These are phyloP conservation scores for Tetradesmus lagerheimii DNA, from an alignment of 139 green algal species.

Conservation along the genomic window DNA sequence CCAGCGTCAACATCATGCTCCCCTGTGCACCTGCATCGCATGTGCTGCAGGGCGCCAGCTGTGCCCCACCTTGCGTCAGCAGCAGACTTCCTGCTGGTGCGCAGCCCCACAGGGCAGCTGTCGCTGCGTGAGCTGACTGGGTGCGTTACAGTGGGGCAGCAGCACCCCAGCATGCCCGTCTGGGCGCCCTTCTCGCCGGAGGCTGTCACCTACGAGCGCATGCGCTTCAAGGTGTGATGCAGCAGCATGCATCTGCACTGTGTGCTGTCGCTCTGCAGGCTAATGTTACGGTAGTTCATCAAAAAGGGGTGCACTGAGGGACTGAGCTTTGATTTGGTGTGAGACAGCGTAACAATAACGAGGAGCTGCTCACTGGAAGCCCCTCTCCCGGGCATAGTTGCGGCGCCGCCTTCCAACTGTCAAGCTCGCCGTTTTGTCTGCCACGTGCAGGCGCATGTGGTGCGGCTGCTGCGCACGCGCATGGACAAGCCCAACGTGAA, in stretches of 20 bases:
- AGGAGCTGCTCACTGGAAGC: too few species aligned
- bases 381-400: too few species aligned
- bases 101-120: constrained; percentile 49
- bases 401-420: too few species aligned
- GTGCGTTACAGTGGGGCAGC: constrained; percentile 51
- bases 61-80: constrained; percentile 49
- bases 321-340: too few species aligned
- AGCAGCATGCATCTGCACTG: neutral
- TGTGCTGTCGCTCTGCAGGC: too few species aligned
- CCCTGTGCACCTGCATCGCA: neutral
- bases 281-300: too few species aligned
- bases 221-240: constrained; percentile 25
- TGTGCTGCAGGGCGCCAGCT: constrained; percentile 53
- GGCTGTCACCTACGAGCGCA: constrained; percentile 18
- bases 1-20: neutral
- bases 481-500: constrained; percentile 25
- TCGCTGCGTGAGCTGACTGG: constrained; percentile 55
- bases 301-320: too few species aligned
- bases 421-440: neutral
- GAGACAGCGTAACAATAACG: too few species aligned
- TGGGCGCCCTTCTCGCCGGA: constrained; percentile 20
- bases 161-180: constrained; percentile 59
- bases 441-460: neutral
- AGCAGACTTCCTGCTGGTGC: constrained; percentile 67
- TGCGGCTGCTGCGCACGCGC: neutral